Base-by-base conservation (phyloP, 257 asterid genomes). In the Nyctanthes arbortristis region DNA sequence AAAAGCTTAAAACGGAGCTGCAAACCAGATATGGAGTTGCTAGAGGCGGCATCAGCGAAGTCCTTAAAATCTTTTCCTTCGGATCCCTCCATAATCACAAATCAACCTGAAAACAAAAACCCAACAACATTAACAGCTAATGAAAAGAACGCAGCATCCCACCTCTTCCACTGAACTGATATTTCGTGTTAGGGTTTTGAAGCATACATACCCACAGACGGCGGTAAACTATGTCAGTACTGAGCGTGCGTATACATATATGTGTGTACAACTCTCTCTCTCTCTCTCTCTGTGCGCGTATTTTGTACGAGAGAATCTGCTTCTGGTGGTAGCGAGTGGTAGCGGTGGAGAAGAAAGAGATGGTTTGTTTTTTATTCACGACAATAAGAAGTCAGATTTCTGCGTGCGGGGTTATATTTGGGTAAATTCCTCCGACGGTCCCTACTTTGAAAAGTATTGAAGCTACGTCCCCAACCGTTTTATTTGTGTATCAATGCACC, bases 21-120 rank as follows among this genome's bases (percentile, higher is more conserved):
- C 81, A 67, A 49, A 87, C 95, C 93, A 39, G 91, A 79, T 49
- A 85, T 22, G 8, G 88, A 82, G 87, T 81, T 79, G 74, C 80
- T 66, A 25, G 85, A 74, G 52, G 70, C 60, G 43, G 36, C 32
- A 67, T 61, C 74, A 75, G 77, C 20, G 67, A 73, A 68, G 72
- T 68, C 78, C 59, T 34, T 75, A 52, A 69, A 79, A 65, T 76
- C 85, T 66, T 61, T 85, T 33, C 77, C 73, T 67, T 73, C 82
- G 77, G 86, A 86, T 88, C 90, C 82, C 81, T 83, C 84, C 97
- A 91, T 91, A 58, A 63, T 54, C 24, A 63, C 57, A 61, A 63
- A 66, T 34, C 37, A 32, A 70, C 56, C 39, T 30, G 34, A 39
- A 16, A 30, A 56, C 35, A 12, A 63, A 49, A 60, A 47, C 57